A percentile compares a stretch with the other conserved stretches of the same genome.
Conservation (phyloP, 192 early-diverging fungal species). For the Backusella liffmaniae region DNA sequence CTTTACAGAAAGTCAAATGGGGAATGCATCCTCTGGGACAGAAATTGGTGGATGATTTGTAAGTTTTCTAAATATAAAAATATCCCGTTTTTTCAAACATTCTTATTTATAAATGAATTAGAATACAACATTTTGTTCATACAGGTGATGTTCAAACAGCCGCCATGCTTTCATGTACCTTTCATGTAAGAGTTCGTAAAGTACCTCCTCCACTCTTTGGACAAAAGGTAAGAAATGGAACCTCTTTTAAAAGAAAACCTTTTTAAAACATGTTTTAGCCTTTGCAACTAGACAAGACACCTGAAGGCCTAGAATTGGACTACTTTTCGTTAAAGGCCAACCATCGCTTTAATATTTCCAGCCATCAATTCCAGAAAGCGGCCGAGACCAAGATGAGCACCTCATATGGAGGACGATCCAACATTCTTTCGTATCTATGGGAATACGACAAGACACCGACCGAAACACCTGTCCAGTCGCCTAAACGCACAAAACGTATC, state of each 20-base stretch:
- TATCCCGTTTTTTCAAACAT: not conserved
- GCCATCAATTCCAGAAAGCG: not conserved
- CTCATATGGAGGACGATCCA: constrained; percentile 6
- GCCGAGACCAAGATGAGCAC: not conserved
- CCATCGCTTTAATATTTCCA: not conserved
- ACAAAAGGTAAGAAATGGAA: not conserved
- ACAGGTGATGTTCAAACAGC: constrained; percentile 67
- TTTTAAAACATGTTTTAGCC: not conserved
- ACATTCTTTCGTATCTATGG: constrained; percentile 26
- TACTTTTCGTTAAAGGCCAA: constrained; percentile 18
- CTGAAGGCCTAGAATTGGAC: constrained; percentile 5
- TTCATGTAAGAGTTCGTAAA: constrained; percentile 41
- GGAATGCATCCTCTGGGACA: constrained; percentile 60
- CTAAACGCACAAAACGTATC: not conserved
- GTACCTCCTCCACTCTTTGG: constrained; percentile 4
- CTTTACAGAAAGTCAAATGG: constrained; percentile 53
- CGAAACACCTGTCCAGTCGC: not conserved
- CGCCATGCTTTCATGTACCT: constrained; percentile 64
- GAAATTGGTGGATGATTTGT: constrained; percentile 52
- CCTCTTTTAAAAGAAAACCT: too few relatives aligned
- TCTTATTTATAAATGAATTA: constrained; percentile 14
- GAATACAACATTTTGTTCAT: constrained; percentile 51
- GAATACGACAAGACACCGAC: not conserved
- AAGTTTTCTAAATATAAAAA: constrained; percentile 3
- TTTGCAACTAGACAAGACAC: not conserved